Base-by-base conservation (phyloP, 2,329 filamentous ascomycete genomes). In the Biscogniauxia marginata region DNA sequence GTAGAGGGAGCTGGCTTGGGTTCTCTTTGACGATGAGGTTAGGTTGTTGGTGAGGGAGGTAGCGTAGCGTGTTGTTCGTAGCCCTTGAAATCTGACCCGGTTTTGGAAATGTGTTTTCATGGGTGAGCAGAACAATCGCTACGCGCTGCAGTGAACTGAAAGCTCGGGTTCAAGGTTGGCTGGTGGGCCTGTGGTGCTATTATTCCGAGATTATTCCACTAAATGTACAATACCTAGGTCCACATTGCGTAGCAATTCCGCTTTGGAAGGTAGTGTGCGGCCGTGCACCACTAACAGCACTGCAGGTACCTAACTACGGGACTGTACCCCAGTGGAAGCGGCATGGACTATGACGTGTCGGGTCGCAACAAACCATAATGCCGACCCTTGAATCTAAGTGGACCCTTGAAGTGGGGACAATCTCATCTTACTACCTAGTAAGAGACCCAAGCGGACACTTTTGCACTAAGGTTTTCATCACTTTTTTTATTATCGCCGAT, bases 81-180 rank as follows among this genome's bases (percentile, higher is more conserved):
- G 46, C 18, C 25, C 13, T 39, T 39, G 6, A 39, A n/a, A 39
- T 39, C 13, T 2, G 30, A 39, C 13, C 30, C 30, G 30, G 52
- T 52, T 52, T 44, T 39, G 30, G 30, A 59, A 57, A 63, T 59
- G 60, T 63, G 58, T 63, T 63, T 59, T 63, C 50, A 57, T 53
- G 55, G 30, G 44, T 22, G 24, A 7, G 30, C 30, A 39, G 30
- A 39, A 39, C 30, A 39, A 16, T 39, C n/a, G 30, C 30, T 39
- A 16, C 30, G 30, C 30, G 30, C 30, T n/a, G n/a, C n/a, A n/a
- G n/a, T n/a, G n/a, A n/a, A 46, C 25, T 52, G 19, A 11, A 34
- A 56, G 56, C 53, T 56, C 50, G 49, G 34, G 23, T 20, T 13
- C 20, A 50, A 50, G 13, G 22, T 39, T 16, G 13, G 30, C 30